phyloP scores from a whole-genome alignment of 2,329 filamentous ascomycete genomes.

The Aspergillus caelatus region DNA sequence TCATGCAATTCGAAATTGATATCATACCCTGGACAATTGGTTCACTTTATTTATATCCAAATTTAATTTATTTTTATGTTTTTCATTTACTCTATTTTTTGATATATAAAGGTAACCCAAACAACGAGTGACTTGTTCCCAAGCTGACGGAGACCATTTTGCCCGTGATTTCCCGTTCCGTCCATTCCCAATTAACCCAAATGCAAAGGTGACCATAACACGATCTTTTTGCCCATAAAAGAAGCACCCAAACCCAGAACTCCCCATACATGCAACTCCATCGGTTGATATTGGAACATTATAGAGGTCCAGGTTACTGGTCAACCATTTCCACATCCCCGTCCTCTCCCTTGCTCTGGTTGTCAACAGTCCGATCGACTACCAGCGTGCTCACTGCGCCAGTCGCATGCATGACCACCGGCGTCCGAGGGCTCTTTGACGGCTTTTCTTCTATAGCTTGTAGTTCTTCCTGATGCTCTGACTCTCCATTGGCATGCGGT shows the following conservation, averaged over 20 bases:
- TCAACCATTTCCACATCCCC: slow-evolving; percentile 64
- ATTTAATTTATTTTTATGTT: not conserved
- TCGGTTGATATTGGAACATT: slow-evolving; percentile 2
- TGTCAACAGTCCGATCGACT: slow-evolving; percentile 56
- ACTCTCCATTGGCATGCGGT: slow-evolving; percentile 28
- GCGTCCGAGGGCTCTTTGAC: slow-evolving; percentile 34
- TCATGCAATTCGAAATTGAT: not conserved
- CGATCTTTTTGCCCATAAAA: slow-evolving; percentile 10
- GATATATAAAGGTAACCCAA: not conserved
- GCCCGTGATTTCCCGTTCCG: slow-evolving; percentile 16
- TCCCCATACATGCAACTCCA: slow-evolving; percentile 13
- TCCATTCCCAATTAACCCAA: slow-evolving; percentile 8
- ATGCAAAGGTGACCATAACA: slow-evolving; percentile 3
- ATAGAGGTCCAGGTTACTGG: slow-evolving; percentile 9
- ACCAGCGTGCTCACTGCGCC: slow-evolving; percentile 57
- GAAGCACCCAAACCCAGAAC: slow-evolving; percentile 8
- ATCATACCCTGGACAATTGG: not conserved
- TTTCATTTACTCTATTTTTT: not conserved
- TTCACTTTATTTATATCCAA: not conserved
- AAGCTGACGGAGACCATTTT: slow-evolving; percentile 2
- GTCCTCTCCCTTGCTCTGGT: slow-evolving; percentile 41
- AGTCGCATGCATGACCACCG: slow-evolving; percentile 33
- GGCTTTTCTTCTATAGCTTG: slow-evolving; percentile 21
- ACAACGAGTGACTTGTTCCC: not conserved
- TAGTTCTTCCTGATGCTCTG: slow-evolving; percentile 19